These are phyloP conservation scores for Pyricularia sp. DNA, from an alignment of 2,329 filamentous ascomycete genomes.

Conservation along the genomic window DNA sequence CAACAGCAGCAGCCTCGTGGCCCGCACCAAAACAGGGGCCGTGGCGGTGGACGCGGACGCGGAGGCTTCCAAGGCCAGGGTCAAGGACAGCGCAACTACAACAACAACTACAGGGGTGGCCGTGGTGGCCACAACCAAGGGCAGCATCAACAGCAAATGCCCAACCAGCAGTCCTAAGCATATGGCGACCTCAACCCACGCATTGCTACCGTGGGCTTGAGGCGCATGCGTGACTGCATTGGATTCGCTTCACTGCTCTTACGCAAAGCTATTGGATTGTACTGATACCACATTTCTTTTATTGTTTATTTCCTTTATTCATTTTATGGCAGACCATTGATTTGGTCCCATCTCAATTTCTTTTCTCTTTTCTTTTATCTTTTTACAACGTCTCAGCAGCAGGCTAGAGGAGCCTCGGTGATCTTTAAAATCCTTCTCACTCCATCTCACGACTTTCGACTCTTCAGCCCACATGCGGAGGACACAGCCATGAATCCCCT, in stretches of 20 bases:
- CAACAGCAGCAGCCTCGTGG: conserved; percentile 18
- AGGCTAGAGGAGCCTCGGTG: neutral
- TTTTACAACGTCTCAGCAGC: neutral
- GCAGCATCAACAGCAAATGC: neutral
- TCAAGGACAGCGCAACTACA: conserved; percentile 9
- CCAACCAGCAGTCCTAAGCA: conserved; percentile 2
- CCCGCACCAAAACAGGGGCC: conserved; percentile 18
- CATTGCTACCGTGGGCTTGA: neutral
- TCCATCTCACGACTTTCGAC: neutral
- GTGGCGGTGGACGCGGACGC: conserved; percentile 13
- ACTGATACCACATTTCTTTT: conserved; percentile 11
- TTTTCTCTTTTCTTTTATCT: neutral
- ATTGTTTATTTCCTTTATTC: neutral
- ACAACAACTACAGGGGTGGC: conserved; percentile 5
- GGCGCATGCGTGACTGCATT: neutral
- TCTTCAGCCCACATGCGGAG: neutral
- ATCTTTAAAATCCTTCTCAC: neutral
- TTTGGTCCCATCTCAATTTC: neutral
- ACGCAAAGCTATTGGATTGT: conserved; percentile 12
- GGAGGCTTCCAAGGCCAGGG: conserved; percentile 18
- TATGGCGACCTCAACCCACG: neutral
- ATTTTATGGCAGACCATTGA: neutral
- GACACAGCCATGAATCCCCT: neutral
- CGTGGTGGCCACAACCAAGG: conserved; percentile 3
- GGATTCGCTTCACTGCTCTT: neutral